Evolutionary conservation across 2,329 filamentous ascomycete genomes (phyloP).

Genomic region (Claviceps maximensis): DNA sequence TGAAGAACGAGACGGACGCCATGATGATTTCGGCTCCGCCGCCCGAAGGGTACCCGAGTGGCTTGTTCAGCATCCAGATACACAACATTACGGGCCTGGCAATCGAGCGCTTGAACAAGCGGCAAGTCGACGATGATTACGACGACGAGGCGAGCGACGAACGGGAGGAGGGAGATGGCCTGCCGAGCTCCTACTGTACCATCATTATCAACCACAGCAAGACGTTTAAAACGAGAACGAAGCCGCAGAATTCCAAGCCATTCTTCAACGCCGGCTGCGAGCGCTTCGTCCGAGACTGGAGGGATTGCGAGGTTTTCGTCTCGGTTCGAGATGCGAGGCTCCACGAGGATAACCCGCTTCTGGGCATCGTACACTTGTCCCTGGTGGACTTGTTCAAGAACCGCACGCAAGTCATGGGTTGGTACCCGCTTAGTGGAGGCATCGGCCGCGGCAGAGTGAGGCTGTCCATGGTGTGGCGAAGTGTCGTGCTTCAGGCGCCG

Average conservation of each 20-base stretch:
- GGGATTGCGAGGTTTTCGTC: slow-evolving; percentile 52
- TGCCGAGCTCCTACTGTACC: slow-evolving; percentile 59
- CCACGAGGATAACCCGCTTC: slow-evolving; percentile 54
- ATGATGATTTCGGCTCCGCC: slow-evolving; percentile 59
- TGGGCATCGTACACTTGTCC: slow-evolving; percentile 58
- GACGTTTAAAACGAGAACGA: slow-evolving; percentile 57
- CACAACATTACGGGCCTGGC: slow-evolving; percentile 61
- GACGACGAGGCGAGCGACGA: slow-evolving; percentile 35
- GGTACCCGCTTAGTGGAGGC: slow-evolving; percentile 55
- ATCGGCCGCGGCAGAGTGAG: slow-evolving; percentile 58
- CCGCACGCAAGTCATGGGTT: slow-evolving; percentile 50
- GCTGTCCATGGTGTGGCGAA: slow-evolving; percentile 61
- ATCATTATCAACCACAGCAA: slow-evolving; percentile 62
- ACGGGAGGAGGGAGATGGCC: slow-evolving; percentile 48
- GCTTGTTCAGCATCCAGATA: slow-evolving; percentile 56
- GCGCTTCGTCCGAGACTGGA: slow-evolving; percentile 57
- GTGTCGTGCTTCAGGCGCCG: slow-evolving; percentile 49
- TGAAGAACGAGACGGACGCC: slow-evolving; percentile 44
- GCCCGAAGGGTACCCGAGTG: slow-evolving; percentile 45
- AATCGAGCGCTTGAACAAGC: slow-evolving; percentile 44
- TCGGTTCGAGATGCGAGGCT: slow-evolving; percentile 54
- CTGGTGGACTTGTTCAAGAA: slow-evolving; percentile 48
- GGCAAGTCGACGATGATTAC: slow-evolving; percentile 30
- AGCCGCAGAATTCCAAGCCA: slow-evolving; percentile 65
- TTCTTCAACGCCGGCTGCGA: slow-evolving; percentile 71